Evolutionary conservation across 257 asterid species (phyloP).

Genomic region (Nyctanthes arbortristis): DNA sequence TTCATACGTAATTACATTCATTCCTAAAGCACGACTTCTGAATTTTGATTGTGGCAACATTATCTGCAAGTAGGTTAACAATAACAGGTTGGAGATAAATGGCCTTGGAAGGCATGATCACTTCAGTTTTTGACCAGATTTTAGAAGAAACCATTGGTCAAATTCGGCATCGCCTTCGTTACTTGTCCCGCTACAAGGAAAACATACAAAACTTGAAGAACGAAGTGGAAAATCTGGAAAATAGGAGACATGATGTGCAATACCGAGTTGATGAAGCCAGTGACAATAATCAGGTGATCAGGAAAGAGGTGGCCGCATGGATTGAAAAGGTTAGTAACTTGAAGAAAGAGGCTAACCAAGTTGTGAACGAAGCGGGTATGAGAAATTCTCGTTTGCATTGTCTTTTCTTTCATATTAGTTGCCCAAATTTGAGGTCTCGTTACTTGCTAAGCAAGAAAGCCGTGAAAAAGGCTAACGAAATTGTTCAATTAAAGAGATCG

Average conservation of each 20-base stretch:
- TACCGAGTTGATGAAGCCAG: neutral
- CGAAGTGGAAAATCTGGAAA: slow-evolving; percentile 3
- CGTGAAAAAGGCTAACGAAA: neutral
- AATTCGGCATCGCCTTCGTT: neutral
- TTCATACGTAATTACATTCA: too few species aligned
- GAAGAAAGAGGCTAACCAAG: neutral
- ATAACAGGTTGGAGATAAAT: too few species aligned
- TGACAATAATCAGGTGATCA: neutral
- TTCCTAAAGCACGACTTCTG: too few species aligned
- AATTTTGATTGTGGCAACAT: too few species aligned
- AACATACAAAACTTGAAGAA: neutral
- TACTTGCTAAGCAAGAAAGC: neutral
- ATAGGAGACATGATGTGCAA: neutral
- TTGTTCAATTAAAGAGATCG: neutral
- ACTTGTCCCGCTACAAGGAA: neutral
- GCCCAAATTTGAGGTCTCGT: slow-evolving; percentile 6
- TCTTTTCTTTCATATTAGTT: neutral
- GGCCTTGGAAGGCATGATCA: too few species aligned
- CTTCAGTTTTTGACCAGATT: neutral
- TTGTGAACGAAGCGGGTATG: neutral
- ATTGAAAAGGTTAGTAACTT: neutral
- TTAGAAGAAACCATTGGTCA: neutral
- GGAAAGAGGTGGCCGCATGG: neutral
- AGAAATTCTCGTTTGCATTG: neutral
- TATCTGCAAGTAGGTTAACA: too few species aligned